Evolutionary conservation across 169 alveolate species (phyloP), one percentile per base, ranked within the genome.

Genomic region (Plasmodium chabaudi): DNA sequence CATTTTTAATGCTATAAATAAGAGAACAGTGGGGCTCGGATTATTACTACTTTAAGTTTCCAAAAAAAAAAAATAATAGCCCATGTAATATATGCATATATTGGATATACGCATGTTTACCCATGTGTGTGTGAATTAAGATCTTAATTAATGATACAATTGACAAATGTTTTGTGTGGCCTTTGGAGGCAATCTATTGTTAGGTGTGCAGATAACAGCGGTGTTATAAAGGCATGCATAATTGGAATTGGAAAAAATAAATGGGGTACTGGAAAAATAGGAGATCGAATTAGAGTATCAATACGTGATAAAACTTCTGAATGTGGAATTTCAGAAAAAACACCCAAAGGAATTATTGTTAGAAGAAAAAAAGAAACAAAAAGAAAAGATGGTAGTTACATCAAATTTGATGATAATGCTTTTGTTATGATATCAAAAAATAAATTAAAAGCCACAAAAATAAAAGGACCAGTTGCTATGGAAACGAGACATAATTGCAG

Each of bases 261-360:
- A 34, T 93, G 93, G 92, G 96, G 96, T 4, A 94, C 96, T 3
- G 96, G 96, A 55, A 94, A 94, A 75, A 94, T 94, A 53, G 96
- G 96, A 59, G 96, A 94, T 63, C 88, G 96, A 27, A 94, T 94
- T 39, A 87, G 93, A 70, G 94, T 94, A 21, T 94, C 96, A 10
- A 89, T 94, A 34, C 88, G 96, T 47, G 96, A 92, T 82, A 94
- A 94, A 68, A 89, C 94, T 23, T 70, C 93, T 23, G 95, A 92
- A 34, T 89, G 94, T 63, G 88, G 67, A 2, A 42, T 92, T 44
- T 59, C 71, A 60, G 93, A 82, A 77, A 94, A 94, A 87, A 94
- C 88, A 25, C 95, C 95, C 21, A 77, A 94, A 59, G 96, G 94
- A 60, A 94, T 94, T 44, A 94, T 94, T 56, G 92, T 94, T 64